These are phyloP conservation scores for Evernia prunastri DNA, from an alignment of 495 filamentous ascomycete species.

Conservation along the genomic window DNA sequence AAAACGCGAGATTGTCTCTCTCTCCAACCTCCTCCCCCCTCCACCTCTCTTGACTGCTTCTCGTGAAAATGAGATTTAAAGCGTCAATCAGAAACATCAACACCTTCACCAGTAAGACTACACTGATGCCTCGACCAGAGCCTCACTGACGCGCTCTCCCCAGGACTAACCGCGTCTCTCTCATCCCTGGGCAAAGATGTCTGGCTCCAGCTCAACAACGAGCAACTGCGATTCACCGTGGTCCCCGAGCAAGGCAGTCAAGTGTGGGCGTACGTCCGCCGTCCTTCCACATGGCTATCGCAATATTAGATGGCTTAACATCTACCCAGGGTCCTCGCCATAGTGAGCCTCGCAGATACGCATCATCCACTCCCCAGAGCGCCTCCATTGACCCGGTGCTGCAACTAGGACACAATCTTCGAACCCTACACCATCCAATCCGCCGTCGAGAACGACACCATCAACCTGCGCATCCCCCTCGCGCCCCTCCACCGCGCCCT, in stretches of 20 bases:
- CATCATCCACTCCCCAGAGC: background rate
- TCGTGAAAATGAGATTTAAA: slow-evolving; percentile 66
- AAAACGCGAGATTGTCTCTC: no score
- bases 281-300: slow-evolving; percentile 2
- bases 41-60: background rate
- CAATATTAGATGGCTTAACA: background rate
- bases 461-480: slow-evolving; percentile 92
- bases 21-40: background rate
- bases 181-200: slow-evolving; percentile 84
- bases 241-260: slow-evolving; percentile 81
- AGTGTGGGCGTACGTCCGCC: slow-evolving; percentile 80
- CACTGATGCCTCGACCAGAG: background rate
- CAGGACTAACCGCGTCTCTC: slow-evolving; percentile 80
- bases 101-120: slow-evolving; percentile 73
- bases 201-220: slow-evolving; percentile 84
- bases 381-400: background rate
- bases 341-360: slow-evolving; percentile 21
- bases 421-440: slow-evolving; percentile 79
- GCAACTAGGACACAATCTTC: slow-evolving; percentile 68
- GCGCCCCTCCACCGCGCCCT: slow-evolving; percentile 74
- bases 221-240: slow-evolving; percentile 85
- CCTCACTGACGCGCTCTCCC: slow-evolving; percentile 1
- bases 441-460: slow-evolving; percentile 68
- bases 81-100: slow-evolving; percentile 71
- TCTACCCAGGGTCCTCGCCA: slow-evolving; percentile 22